Evolutionary conservation across 768 basidiomycete species (phyloP).

Genomic region (Trametes meyenii): DNA sequence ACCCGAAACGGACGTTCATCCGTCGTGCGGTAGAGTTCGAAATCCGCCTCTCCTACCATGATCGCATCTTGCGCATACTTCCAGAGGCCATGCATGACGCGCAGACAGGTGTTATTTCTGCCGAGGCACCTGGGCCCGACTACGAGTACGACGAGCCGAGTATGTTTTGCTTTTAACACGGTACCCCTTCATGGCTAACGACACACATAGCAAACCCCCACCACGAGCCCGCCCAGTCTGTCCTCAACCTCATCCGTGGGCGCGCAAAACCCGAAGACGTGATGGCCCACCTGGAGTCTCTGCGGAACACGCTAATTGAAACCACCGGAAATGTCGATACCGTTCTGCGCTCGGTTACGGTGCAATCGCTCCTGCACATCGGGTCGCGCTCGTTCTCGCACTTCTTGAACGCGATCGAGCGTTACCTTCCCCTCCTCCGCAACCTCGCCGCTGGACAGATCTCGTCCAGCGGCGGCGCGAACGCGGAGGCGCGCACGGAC

Average conservation of each 20-base stretch:
- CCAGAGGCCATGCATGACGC: slow-evolving; percentile 78
- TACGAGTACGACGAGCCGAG: slow-evolving; percentile 85
- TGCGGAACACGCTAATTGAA: slow-evolving; percentile 67
- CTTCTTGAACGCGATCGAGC: slow-evolving; percentile 95
- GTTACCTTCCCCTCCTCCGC: slow-evolving; percentile 81
- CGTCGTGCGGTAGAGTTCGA: slow-evolving; percentile 87
- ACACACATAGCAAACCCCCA: slow-evolving; percentile 64
- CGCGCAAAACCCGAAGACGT: slow-evolving; percentile 82
- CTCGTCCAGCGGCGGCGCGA: slow-evolving; percentile 40
- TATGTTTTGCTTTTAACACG: slow-evolving; percentile 35
- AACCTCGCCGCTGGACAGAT: slow-evolving; percentile 53
- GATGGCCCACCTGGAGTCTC: slow-evolving; percentile 67
- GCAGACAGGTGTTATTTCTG: slow-evolving; percentile 63
- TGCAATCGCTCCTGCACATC: slow-evolving; percentile 88
- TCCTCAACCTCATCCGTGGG: slow-evolving; percentile 81
- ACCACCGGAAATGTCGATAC: slow-evolving; percentile 68
- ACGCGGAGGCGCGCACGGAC: slow-evolving; percentile 63
- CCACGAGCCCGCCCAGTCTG: slow-evolving; percentile 75
- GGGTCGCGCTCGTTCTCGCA: slow-evolving; percentile 97
- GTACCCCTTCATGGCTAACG: background rate
- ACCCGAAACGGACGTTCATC: slow-evolving; percentile 90
- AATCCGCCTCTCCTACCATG: slow-evolving; percentile 89
- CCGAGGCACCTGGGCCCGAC: slow-evolving; percentile 74
- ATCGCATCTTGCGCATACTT: slow-evolving; percentile 86
- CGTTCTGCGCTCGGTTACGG: slow-evolving; percentile 73